Base-by-base conservation (phyloP, 2,329 filamentous ascomycete species). In the Cladosporium austrohemisphaericum region DNA sequence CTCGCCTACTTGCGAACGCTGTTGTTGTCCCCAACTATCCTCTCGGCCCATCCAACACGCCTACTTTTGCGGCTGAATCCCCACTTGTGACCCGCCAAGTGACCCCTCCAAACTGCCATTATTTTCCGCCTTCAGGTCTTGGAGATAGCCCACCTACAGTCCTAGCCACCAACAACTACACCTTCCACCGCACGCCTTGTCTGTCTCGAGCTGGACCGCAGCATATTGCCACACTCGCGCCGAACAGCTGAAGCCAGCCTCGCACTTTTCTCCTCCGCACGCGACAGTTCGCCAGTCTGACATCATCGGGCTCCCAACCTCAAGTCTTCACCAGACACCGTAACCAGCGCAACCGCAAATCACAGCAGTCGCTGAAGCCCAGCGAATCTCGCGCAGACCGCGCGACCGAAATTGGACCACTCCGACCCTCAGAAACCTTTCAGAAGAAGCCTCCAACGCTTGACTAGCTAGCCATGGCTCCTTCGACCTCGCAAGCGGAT, bases 381-480 rank as follows among this genome's bases (percentile, higher is more conserved):
- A n/a, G n/a, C n/a, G n/a, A n/a, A n/a, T n/a, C n/a, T n/a, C 23
- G 23, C 31, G 33, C 33, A 38, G 26, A 26, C 14, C 20, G 31
- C 31, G 32, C 43, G 31, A 35, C 22, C 41, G 36, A 45, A 31
- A 35, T 25, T 10, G 31, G 22, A 28, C 26, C 28, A 32, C 43
- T 35, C 22, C 23, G 14, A 22, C 25, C 43, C 33, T 36, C 37
- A 20, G 16, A 36, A 33, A 19, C 36, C 41, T 33, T 23, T 23
- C 33, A 32, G 47, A 47, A 44, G 26, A 26, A 32, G 23, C 38
- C 28, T 45, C 28, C 36, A 46, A 20, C 25, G 23, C 32, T 31
- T 44, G 38, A 35, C 38, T 25, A 52, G 28, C 35, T n/a, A 41
- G 55, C 35, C 41, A 60, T 60, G 57, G 53, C 58, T 47, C 53